Base-by-base conservation (phyloP, 2,329 filamentous ascomycete genomes). In the Drechslerella coelobrocha region DNA sequence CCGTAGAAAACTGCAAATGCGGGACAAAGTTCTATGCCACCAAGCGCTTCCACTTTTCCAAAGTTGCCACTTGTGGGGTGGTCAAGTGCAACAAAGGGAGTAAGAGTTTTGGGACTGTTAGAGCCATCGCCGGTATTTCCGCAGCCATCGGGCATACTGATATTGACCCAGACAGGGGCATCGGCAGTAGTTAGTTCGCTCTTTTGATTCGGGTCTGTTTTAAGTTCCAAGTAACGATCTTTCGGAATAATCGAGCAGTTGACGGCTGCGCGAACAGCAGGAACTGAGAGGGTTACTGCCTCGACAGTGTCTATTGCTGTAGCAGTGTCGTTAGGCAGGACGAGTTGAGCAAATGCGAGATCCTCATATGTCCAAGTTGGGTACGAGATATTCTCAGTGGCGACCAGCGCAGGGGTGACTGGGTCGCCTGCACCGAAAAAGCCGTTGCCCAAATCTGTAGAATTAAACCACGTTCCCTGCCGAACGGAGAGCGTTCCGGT, bases 221-320 rank as follows among this genome's bases (percentile, higher is more conserved):
- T 88, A 45, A 89, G 81, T 45, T 89, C 86, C 24, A 88, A 85
- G 69, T 86, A 83, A 19, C 86, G 86, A 82, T 88, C 87, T 86
- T 86, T 88, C 8, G 86, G 86, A 27, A 89, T 86, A 9, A 85
- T 85, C 52, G 81, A 83, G 51, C 86, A 73, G 31, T 69, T 73
- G 23, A 73, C 34, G 2, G 39, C n/a, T 34, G 69, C 9, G 5
- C 69, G 37, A 5, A 73, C 21, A 85, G 68, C 82, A 83, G 79
- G 88, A 87, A 73, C 82, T 83, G 78, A 87, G 87, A 61, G 81
- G 84, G 79, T 89, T 85, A 75, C 84, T 82, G 75, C 84, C 84
- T 72, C 89, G 82, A 57, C 86, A 68, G 85, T 81, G 79, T 89
- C 88, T 80, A 88, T 86, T 6, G 29, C 6, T 6, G 12, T 12